These are phyloP conservation scores for Dactylellina sp. DNA, from an alignment of 2,329 filamentous ascomycete genomes.

Conservation along the genomic window DNA sequence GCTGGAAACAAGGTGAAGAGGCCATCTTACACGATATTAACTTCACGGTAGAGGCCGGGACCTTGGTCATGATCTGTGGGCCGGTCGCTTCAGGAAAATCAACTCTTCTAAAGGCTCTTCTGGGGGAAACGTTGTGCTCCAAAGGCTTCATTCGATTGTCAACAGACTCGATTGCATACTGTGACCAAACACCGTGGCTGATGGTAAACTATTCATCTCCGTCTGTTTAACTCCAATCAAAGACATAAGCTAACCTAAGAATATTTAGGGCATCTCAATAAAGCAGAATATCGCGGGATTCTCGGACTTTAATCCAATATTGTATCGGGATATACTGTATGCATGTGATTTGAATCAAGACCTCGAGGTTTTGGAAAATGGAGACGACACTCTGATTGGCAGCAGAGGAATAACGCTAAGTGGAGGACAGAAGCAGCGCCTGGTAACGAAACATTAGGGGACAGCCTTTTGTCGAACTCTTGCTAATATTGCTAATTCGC, in stretches of 20 bases:
- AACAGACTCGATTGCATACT: constrained; percentile 63
- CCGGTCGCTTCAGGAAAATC: constrained; percentile 67
- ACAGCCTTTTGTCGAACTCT: too few species aligned
- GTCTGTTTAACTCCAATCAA: background rate
- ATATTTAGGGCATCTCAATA: constrained; percentile 62
- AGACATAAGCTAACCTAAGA: background rate
- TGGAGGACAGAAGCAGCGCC: constrained; percentile 67
- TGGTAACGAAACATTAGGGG: constrained; percentile 58
- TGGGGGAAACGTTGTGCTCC: constrained; percentile 62
- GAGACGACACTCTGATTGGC: constrained; percentile 65
- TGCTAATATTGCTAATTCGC: background rate
- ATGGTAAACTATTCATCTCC: constrained; percentile 34
- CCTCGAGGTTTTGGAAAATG: constrained; percentile 62
- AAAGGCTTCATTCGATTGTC: constrained; percentile 60
- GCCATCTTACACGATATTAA: constrained; percentile 60
- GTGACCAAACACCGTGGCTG: constrained; percentile 64
- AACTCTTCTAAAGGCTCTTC: constrained; percentile 63
- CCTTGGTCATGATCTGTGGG: constrained; percentile 64
- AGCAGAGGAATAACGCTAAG: constrained; percentile 67
- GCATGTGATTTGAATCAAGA: constrained; percentile 63
- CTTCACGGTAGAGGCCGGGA: constrained; percentile 57
- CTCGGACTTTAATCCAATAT: constrained; percentile 59
- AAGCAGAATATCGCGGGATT: constrained; percentile 64
- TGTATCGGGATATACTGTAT: constrained; percentile 62
- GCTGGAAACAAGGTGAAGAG: constrained; percentile 21